phyloP scores from a whole-genome alignment of 2,329 filamentous ascomycete genomes.

The Aspergillus brasiliensis region DNA sequence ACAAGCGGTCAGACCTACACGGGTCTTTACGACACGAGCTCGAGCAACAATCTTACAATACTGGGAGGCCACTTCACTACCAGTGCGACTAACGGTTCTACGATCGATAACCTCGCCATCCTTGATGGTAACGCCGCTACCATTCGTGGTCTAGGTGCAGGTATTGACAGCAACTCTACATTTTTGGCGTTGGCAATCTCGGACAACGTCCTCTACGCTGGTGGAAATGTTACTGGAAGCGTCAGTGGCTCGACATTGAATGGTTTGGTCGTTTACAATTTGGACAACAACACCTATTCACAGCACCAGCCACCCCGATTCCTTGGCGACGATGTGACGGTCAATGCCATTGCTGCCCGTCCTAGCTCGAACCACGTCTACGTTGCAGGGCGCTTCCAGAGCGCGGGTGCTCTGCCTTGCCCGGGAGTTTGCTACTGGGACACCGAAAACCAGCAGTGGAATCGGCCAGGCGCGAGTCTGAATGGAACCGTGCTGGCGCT shows the following conservation, averaged over 20 bases:
- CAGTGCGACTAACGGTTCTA: slow-evolving; percentile 66
- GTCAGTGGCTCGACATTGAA: slow-evolving; percentile 64
- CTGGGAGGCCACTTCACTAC: slow-evolving; percentile 85
- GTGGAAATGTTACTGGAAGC: slow-evolving; percentile 73
- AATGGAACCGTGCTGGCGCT: slow-evolving; percentile 71
- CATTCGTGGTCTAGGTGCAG: slow-evolving; percentile 67
- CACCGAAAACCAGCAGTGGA: slow-evolving; percentile 73
- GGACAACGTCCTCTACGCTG: slow-evolving; percentile 73
- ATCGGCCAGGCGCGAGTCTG: slow-evolving; percentile 71
- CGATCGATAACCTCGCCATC: slow-evolving; percentile 77
- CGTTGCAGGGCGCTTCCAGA: slow-evolving; percentile 82
- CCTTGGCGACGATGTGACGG: slow-evolving; percentile 67
- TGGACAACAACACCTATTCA: slow-evolving; percentile 63
- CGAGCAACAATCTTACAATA: slow-evolving; percentile 77
- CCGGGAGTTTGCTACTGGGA: slow-evolving; percentile 80
- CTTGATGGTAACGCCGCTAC: slow-evolving; percentile 74
- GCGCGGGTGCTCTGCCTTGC: slow-evolving; percentile 80
- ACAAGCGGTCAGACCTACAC: slow-evolving; percentile 57
- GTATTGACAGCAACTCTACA: slow-evolving; percentile 70
- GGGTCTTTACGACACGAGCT: slow-evolving; percentile 73
- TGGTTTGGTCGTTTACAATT: slow-evolving; percentile 79
- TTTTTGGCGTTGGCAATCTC: slow-evolving; percentile 72
- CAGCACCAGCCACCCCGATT: slow-evolving; percentile 74
- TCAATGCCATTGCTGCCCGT: slow-evolving; percentile 74
- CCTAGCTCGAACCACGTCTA: slow-evolving; percentile 74